Base-by-base conservation (phyloP, 2,329 filamentous ascomycete species). In the Fusarium anguioides region DNA sequence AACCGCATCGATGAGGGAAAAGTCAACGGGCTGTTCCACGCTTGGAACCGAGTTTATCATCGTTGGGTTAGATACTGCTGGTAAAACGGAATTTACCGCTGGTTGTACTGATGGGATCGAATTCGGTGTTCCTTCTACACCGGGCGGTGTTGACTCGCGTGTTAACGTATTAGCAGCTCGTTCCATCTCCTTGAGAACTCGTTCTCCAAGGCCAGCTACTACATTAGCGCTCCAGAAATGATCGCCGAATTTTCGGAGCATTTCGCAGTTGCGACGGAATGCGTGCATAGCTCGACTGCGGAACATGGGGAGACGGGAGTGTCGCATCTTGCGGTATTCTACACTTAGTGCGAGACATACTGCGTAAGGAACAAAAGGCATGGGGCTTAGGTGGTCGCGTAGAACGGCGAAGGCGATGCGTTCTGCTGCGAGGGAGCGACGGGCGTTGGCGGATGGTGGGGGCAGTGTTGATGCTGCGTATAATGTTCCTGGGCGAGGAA, bases 291-390 rank as follows among this genome's bases (percentile, higher is more conserved):
- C 83, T n/a, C 87, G 78, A 0, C 81, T 80, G 6, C 86, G 82
- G 60, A 87, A 88, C 80, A 88, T 85, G 2, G 86, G 83, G 0
- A 88, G 77, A 14, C 83, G 82, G 56, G 85, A 87, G 66, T 88
- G 85, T 3, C 87, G 81, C 86, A 89, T 87, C 71, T 89, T 89
- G 41, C 86, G 83, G 65, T 89, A 90, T 14, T 86, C 84, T 2
- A 89, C 86, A 44, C 85, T 88, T 2, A 90, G 79, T 0, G 87
- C 84, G 1, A 90, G 80, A 1, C 87, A 87, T 1, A 89, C 80
- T 1, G 86, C 86, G 56, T 89, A 90, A 0, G 87, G 87, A 0
- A 90, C 81, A 58, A 89, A 84, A 0, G 88, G 86, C 29, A 89
- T 79, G 1, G 86, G 81, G 31, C 82, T 83, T 15, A 84, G 76